These are phyloP conservation scores for Thalia dealbata DNA, from an alignment of 176 grass and related monocot genomes.

Conservation along the genomic window DNA sequence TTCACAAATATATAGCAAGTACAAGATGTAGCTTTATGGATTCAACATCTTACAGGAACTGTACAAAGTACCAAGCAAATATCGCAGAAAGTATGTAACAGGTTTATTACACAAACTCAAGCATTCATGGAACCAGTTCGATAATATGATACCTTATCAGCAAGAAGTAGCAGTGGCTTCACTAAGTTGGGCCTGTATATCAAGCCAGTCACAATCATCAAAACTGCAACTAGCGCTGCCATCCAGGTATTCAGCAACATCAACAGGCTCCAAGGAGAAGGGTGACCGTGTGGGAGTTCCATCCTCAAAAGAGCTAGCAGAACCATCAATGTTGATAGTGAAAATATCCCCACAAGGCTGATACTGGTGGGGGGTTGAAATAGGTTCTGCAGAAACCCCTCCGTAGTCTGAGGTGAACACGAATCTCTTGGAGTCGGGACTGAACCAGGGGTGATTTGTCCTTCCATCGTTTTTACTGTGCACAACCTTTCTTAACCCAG, in stretches of 20 bases:
- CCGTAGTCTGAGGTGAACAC: constrained; percentile 86
- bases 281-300: constrained; percentile 68
- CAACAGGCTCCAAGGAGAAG: constrained; percentile 29
- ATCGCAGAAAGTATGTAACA: no score
- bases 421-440: constrained; percentile 65
- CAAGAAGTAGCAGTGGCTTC: background rate
- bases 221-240: constrained; percentile 41
- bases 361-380: constrained; percentile 74
- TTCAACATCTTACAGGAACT: no score
- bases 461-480: constrained; percentile 58
- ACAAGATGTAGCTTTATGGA: no score
- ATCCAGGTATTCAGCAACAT: constrained; percentile 51
- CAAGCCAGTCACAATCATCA: constrained; percentile 77
- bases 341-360: constrained; percentile 90
- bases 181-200: constrained; percentile 12
- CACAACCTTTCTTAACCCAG: constrained; percentile 51
- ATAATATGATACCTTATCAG: background rate
- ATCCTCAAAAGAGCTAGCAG: constrained; percentile 64
- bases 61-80: no score
- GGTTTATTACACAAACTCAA: no score
- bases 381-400: constrained; percentile 77
- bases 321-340: constrained; percentile 59
- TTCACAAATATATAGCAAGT: no score
- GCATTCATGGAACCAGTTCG: no score
- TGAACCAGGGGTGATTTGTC: constrained; percentile 72